Evolutionary conservation across 129 eudicot species (phyloP).

Genomic region (Arctium lappa): DNA sequence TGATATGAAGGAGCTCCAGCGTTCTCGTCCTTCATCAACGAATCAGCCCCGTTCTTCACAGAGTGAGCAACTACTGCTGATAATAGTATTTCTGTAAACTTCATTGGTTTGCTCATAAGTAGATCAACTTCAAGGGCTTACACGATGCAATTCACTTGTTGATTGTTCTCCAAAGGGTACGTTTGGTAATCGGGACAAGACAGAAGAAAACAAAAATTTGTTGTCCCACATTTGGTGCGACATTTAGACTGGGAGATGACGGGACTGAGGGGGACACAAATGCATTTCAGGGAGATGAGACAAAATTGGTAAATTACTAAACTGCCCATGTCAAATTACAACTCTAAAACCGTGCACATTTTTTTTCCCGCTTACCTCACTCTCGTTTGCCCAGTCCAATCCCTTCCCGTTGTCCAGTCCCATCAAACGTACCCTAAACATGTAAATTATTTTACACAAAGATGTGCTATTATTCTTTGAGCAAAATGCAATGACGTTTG

Average conservation of each 20-base stretch:
- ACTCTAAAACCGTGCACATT: background rate
- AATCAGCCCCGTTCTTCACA: constrained; percentile 58
- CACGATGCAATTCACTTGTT: background rate
- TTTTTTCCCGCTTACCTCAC: background rate
- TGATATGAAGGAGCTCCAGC: constrained; percentile 81
- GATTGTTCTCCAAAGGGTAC: background rate
- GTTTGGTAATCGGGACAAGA: background rate
- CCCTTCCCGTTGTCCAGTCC: too few species aligned
- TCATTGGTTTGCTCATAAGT: background rate
- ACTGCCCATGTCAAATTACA: background rate
- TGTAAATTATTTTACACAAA: background rate
- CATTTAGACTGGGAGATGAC: background rate
- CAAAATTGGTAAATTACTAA: background rate
- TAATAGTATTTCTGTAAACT: background rate
- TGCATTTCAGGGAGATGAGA: background rate
- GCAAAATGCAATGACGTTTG: background rate
- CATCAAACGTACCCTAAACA: background rate
- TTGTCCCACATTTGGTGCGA: background rate
- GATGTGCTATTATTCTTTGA: background rate
- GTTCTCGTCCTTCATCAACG: constrained; percentile 56
- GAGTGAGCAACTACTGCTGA: constrained; percentile 35
- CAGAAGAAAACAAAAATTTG: background rate
- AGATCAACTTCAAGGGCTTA: background rate
- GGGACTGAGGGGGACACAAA: background rate
- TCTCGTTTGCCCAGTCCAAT: background rate